These are phyloP conservation scores for Monosporozyma solicola DNA, from an alignment of 805 yeast species.

Conservation along the genomic window DNA sequence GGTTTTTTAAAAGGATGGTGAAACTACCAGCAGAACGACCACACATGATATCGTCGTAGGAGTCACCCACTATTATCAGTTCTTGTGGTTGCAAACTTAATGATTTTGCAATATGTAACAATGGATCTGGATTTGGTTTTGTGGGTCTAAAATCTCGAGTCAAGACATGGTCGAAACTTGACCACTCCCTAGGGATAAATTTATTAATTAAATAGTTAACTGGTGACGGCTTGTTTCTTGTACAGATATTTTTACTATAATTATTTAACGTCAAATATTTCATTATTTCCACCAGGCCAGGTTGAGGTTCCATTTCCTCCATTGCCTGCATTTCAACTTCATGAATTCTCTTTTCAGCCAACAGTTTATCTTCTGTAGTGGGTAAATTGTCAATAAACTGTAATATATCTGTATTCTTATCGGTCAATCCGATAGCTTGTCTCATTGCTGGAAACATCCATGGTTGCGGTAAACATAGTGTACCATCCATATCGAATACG, in stretches of 20 bases:
- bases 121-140: conserved; percentile 59
- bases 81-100: conserved; percentile 42
- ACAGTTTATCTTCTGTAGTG: conserved; percentile 30
- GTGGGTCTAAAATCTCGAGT: conserved; percentile 62
- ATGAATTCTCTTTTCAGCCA: conserved; percentile 40
- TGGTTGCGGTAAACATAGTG: conserved; percentile 56
- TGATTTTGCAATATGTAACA: conserved; percentile 42
- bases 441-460: conserved; percentile 56
- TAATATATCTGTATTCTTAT: conserved; percentile 42
- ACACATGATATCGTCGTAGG: conserved; percentile 57
- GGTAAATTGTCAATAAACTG: conserved; percentile 38
- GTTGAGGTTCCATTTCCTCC: conserved; percentile 45
- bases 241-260: conserved; percentile 49
- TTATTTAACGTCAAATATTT: conserved; percentile 20
- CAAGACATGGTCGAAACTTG: conserved; percentile 42
- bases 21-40: conserved; percentile 57
- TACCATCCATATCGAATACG: conserved; percentile 76
- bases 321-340: conserved; percentile 55
- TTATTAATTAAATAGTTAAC: conserved; percentile 42
- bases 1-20: conserved; percentile 45
- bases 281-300: conserved; percentile 40
- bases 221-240: conserved; percentile 48
- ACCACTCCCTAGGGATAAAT: conserved; percentile 33
- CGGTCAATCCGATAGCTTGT: conserved; percentile 42
- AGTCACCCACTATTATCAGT: conserved; percentile 66